These are phyloP conservation scores for Hypoxylon fragiforme DNA, from an alignment of 495 filamentous ascomycete species.

Conservation along the genomic window DNA sequence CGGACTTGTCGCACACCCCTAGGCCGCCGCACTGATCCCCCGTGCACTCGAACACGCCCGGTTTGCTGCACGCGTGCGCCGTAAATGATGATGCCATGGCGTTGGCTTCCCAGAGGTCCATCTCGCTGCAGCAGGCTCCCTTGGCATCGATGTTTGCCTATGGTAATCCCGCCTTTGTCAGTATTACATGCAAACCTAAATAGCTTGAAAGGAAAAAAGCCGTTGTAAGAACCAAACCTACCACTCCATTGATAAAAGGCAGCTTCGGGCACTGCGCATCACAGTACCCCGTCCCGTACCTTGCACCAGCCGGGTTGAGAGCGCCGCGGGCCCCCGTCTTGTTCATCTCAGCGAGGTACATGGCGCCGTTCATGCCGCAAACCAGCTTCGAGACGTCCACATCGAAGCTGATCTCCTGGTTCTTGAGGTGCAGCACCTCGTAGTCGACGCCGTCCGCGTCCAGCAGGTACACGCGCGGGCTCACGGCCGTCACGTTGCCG, in stretches of 20 bases:
- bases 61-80: constrained; percentile 64
- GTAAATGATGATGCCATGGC: constrained; percentile 59
- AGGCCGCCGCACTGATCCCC: constrained; percentile 56
- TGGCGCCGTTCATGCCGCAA: constrained; percentile 72
- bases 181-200: too few relatives aligned
- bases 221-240: too few relatives aligned
- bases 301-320: constrained; percentile 67
- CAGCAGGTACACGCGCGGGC: constrained; percentile 65
- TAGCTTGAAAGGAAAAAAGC: too few relatives aligned
- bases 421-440: constrained; percentile 60
- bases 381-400: constrained; percentile 66
- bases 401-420: constrained; percentile 69
- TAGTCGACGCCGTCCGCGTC: constrained; percentile 55
- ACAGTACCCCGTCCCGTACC: constrained; percentile 77
- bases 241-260: constrained; percentile 70
- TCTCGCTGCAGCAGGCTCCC: constrained; percentile 72
- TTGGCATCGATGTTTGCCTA: constrained; percentile 58
- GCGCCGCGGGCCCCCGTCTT: constrained; percentile 60
- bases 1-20: constrained; percentile 41
- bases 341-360: constrained; percentile 71
- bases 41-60: constrained; percentile 55
- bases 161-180: too few relatives aligned
- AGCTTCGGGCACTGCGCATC: constrained; percentile 70
- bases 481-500: constrained; percentile 49
- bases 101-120: constrained; percentile 77